These are phyloP conservation scores for Kluyveromyces lactis DNA, from an alignment of 805 yeast genomes.

Conservation along the genomic window DNA sequence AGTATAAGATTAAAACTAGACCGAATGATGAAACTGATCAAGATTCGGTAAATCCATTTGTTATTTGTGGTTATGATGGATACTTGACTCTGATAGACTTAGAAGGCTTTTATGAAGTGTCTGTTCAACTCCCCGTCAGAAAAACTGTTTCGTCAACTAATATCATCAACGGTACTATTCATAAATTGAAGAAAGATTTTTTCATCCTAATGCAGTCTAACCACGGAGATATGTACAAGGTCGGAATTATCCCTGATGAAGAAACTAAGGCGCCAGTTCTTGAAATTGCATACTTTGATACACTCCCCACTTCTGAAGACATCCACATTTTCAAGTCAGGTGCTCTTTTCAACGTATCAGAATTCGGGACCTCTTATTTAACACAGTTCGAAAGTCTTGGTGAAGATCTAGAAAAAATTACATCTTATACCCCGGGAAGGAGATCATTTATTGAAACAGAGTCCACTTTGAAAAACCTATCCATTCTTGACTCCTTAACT, in stretches of 20 bases:
- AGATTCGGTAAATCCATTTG: conserved; percentile 40
- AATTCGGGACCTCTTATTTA: conserved; percentile 53
- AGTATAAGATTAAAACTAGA: conserved; percentile 14
- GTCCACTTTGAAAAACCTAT: conserved; percentile 44
- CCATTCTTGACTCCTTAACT: conserved; percentile 42
- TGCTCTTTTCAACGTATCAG: conserved; percentile 58
- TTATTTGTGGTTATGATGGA: conserved; percentile 51
- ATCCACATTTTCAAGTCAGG: conserved; percentile 68
- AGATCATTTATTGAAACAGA: conserved; percentile 22
- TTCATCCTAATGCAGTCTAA: conserved; percentile 65
- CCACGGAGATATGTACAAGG: conserved; percentile 68
- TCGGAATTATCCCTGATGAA: conserved; percentile 41
- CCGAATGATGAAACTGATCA: conserved; percentile 37
- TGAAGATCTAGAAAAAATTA: conserved; percentile 29
- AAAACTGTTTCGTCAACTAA: conserved; percentile 15
- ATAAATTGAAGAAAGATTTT: conserved; percentile 51
- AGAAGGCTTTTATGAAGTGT: conserved; percentile 27
- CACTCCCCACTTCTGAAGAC: conserved; percentile 51
- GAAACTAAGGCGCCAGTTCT: conserved; percentile 32
- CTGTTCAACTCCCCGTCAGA: conserved; percentile 52
- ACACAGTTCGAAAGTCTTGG: conserved; percentile 78
- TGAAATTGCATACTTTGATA: conserved; percentile 64
- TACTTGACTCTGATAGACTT: conserved; percentile 44
- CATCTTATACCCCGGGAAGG: conserved; percentile 29
- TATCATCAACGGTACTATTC: conserved; percentile 54